A percentile compares a stretch with the other conserved stretches of the same genome.
Conservation (phyloP, 495 filamentous ascomycete species). For the Penicillium flavigenum region DNA sequence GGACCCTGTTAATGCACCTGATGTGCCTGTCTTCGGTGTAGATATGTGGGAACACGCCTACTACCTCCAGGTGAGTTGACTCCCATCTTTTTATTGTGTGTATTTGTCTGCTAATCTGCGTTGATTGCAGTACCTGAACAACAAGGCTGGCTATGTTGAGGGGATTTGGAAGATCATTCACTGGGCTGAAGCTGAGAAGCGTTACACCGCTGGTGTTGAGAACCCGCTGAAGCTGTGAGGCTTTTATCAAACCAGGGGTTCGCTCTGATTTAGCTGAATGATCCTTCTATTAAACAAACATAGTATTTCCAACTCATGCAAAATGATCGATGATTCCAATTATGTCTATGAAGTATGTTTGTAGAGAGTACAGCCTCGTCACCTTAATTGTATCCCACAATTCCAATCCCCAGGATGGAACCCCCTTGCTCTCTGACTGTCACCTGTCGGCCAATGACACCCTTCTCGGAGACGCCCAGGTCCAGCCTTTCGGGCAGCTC, state of each 20-base stretch:
- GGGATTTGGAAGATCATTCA: conserved; percentile 96
- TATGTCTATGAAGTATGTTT: conserved; percentile 11
- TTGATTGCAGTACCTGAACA: conserved; percentile 79
- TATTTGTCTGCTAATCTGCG: conserved; percentile 19
- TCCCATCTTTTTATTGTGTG: background rate
- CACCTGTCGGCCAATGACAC: conserved; percentile 42
- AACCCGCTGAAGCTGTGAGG: conserved; percentile 28
- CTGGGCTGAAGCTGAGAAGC: conserved; percentile 86
- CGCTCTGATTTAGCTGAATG: background rate
- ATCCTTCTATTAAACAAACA: background rate
- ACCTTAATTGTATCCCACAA: conserved; percentile 42
- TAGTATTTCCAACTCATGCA: background rate
- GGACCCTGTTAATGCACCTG: conserved; percentile 78
- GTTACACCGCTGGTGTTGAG: conserved; percentile 53
- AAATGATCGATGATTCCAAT: background rate
- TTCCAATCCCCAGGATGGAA: conserved; percentile 32
- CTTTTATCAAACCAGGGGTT: background rate
- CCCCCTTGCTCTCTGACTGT: conserved; percentile 32
- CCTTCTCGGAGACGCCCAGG: conserved; percentile 48
- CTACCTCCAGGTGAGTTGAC: conserved; percentile 51
- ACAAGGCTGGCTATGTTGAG: conserved; percentile 92
- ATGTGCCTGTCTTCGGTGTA: conserved; percentile 78
- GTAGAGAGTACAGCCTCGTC: background rate
- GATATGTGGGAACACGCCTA: conserved; percentile 97
- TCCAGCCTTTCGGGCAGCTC: conserved; percentile 58